Evolutionary conservation across 306 rosid genomes (phyloP), one percentile per base, ranked within the genome.

Genomic region (Casuarina equisetifolia): DNA sequence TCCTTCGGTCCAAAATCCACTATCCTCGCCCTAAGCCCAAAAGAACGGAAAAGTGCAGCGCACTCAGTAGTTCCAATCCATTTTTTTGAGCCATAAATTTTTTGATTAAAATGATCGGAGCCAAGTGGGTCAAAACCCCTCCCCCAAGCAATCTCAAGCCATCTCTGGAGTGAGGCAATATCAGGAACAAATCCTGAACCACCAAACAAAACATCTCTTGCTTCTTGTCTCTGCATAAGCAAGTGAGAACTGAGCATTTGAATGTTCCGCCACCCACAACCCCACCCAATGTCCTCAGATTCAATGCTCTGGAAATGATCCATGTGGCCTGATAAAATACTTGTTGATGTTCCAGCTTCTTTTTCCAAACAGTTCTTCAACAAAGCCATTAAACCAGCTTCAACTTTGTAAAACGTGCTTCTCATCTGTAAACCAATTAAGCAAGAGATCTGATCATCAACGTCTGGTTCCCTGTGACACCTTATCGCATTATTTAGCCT

Each of bases 71-170:
- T 80, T 79, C 97, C 97, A 76, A 94, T 86, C 97, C 97, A 87
- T 76, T 85, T 81, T 74, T 77, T 82, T 12, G 77, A 82, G 78
- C 97, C 96, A 84, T 78, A 89, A 76, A 91, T 74, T 72, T 58
- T 86, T 68, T 82, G 76, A 83, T 81, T 68, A 67, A 93, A 84
- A 52, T 91, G 97, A 53, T 86, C 86, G 16, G 89, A 84, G 49
- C 97, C 97, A 44, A 73, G 81, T 32, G 36, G 82, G 84, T 91
- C 98, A 86, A 91, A 91, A 35, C 96, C 98, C 82, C 84, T 89
- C 76, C 84, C 92, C 98, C 98, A 93, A 79, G 98, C 91, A 82
- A 91, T 78, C 91, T 91, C 97, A 71, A 93, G 91, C 98, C 97
- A 93, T 79, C 96, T 89, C 76, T 93, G 94, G 69, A 90, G 89